These are phyloP conservation scores for Hypoxylon lienhwacheense DNA, from an alignment of 495 filamentous ascomycete species.

Conservation along the genomic window DNA sequence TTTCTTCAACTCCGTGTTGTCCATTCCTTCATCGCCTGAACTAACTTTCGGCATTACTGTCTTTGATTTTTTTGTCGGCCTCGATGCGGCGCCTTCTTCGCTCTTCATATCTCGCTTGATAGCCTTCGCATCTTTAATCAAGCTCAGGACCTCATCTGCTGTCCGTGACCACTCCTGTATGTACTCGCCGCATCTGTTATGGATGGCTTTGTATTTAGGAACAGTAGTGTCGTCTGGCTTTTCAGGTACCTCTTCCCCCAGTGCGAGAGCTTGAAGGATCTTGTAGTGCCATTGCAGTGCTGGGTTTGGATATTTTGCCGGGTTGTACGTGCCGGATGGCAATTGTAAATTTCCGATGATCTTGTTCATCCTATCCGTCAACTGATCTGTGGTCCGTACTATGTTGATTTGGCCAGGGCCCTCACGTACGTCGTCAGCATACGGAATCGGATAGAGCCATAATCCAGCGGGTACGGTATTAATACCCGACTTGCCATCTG, in stretches of 20 bases:
- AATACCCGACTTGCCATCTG: constrained; percentile 62
- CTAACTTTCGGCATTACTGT: constrained; percentile 28
- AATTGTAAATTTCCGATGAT: constrained; percentile 87
- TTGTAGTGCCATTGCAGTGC: constrained; percentile 97
- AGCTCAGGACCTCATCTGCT: constrained; percentile 37
- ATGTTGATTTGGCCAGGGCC: constrained; percentile 57
- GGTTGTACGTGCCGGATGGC: constrained; percentile 80
- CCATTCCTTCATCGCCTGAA: constrained; percentile 39
- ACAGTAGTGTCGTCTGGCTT: constrained; percentile 78
- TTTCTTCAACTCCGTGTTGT: constrained; percentile 60
- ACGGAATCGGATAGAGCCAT: constrained; percentile 87
- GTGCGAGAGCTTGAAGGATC: constrained; percentile 86
- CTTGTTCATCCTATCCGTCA: constrained; percentile 79
- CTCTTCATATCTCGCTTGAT: constrained; percentile 48
- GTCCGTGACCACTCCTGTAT: constrained; percentile 72
- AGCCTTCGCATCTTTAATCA: constrained; percentile 35
- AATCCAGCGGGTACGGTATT: constrained; percentile 79
- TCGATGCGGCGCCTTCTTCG: constrained; percentile 43
- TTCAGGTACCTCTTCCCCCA: constrained; percentile 89
- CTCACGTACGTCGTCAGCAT: constrained; percentile 84
- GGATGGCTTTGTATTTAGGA: constrained; percentile 76
- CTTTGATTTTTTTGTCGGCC: constrained; percentile 46
- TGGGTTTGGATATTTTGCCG: constrained; percentile 88
- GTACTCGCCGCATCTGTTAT: constrained; percentile 80
- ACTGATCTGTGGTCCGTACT: constrained; percentile 63